phyloP scores from a whole-genome alignment of 768 basidiomycete genomes.

The Candolleomyces efflorescens region DNA sequence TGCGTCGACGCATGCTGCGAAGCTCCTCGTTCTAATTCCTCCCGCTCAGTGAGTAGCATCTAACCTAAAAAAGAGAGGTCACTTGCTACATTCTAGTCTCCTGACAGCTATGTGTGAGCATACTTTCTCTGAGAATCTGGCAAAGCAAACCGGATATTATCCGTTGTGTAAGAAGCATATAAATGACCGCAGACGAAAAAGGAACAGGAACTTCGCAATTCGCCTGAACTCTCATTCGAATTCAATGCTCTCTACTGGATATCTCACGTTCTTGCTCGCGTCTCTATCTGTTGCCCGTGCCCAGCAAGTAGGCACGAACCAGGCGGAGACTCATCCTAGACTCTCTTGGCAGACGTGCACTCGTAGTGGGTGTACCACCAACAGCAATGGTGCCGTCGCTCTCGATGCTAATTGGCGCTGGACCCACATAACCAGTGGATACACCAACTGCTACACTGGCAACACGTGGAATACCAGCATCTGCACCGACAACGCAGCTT shows the following conservation, averaged over 20 bases:
- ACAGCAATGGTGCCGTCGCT: conserved; percentile 21
- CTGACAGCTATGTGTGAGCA: too few species aligned
- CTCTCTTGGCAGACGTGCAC: conserved; percentile 39
- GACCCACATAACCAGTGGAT: conserved; percentile 31
- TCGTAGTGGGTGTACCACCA: conserved; percentile 30
- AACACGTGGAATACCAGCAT: conserved; percentile 49
- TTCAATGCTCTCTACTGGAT: not conserved
- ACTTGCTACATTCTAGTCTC: too few species aligned
- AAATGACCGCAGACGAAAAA: not conserved
- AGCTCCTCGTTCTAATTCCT: not conserved
- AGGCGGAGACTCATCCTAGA: conserved; percentile 41
- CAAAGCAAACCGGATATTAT: conserved; percentile 1
- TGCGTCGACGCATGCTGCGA: not conserved
- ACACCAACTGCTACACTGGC: conserved; percentile 51
- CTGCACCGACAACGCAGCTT: conserved; percentile 44
- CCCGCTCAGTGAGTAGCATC: not conserved
- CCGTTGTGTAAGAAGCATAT: not conserved
- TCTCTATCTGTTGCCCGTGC: conserved; percentile 28
- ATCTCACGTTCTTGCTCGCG: conserved; percentile 4
- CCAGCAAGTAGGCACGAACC: conserved; percentile 42
- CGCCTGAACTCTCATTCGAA: not conserved
- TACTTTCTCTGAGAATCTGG: not conserved
- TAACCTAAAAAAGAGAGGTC: too few species aligned
- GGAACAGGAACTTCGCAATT: too few species aligned
- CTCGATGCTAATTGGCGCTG: conserved; percentile 55